Evolutionary conservation across 2,329 filamentous ascomycete genomes (phyloP), one percentile per base, ranked within the genome.

Genomic region (Aspergillus latus): DNA sequence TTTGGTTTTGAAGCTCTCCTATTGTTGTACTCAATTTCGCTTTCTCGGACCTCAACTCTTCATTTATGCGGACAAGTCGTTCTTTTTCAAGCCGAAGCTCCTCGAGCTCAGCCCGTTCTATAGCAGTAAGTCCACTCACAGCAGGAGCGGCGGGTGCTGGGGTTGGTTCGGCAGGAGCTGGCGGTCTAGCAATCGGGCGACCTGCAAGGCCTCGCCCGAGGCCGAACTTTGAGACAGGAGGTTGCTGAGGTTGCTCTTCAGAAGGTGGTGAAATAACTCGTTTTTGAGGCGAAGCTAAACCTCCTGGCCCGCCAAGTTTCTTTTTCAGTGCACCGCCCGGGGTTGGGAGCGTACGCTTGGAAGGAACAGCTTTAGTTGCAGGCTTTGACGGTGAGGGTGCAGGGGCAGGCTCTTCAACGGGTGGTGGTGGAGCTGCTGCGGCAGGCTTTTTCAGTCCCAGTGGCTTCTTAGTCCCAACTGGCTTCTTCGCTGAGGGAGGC

Each of bases 1-100:
- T 99, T 71, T 97, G 91, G 67, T 96, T 95, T 76, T 97, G 95
- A 30, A 99, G 82, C 74, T 97, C 94, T 64, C 93, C 88, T 42
- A 97, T 88, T 72, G 97, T 91, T 0, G 91, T 94, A 58, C 86
- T 83, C 48, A 96, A 82, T 67, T 88, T 92, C 56, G 87, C 85
- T 60, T 90, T 87, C 69, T 97, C 93, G 46, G 90, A 84, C 53
- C 90, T 85, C 64, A 92, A 79, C 44, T 96, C 92, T 52, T 96
- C 91, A 8, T 87, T 84, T 62, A 90, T 84, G 54, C 86, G 85
- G 21, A 84, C 80, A 4, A 96, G 79, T 30, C 88, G 83, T 47
- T 97, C 92, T 65, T 93, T 92, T 59, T 95, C 87, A 10, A 86
- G 80, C 37, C 92, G 88, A 10, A 97, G 82, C 68, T 96, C 92